Percentiles rank a stretch among this genome's conserved stretches.
These are phyloP conservation scores for Geum urbanum DNA, from an alignment of 306 rosid genomes.

Conservation along the genomic window DNA sequence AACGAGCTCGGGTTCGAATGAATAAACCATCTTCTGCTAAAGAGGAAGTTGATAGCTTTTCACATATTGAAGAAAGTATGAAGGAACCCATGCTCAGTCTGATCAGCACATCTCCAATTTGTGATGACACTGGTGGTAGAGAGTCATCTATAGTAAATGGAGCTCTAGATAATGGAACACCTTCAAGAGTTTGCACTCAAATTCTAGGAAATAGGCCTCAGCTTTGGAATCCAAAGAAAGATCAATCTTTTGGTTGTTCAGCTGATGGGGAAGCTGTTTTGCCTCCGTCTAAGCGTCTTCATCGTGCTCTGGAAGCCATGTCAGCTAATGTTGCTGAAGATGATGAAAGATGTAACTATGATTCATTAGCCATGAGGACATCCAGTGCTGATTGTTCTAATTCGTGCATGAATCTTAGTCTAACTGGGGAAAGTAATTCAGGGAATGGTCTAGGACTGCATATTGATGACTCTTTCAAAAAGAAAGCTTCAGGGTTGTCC, in stretches of 20 bases:
- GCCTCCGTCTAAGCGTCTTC: constrained; percentile 94
- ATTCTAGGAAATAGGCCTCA: constrained; percentile 40
- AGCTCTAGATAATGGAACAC: constrained; percentile 39
- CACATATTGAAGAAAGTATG: constrained; percentile 37
- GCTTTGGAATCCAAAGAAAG: constrained; percentile 49
- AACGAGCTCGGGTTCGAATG: constrained; percentile 95
- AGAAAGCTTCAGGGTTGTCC: constrained; percentile 34
- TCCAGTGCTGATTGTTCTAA: constrained; percentile 29
- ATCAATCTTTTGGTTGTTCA: constrained; percentile 56
- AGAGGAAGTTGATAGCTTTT: constrained; percentile 43
- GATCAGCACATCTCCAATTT: constrained; percentile 35
- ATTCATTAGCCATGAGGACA: constrained; percentile 32
- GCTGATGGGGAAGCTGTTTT: constrained; percentile 83
- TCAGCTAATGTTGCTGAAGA: constrained; percentile 91
- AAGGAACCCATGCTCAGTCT: constrained; percentile 42
- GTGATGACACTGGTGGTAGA: constrained; percentile 45
- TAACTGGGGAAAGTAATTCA: constrained; percentile 30
- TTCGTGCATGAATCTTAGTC: constrained; percentile 31
- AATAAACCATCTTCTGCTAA: constrained; percentile 54
- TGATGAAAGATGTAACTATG: constrained; percentile 40
- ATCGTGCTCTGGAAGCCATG: constrained; percentile 98
- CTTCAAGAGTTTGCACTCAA: constrained; percentile 39
- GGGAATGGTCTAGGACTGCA: constrained; percentile 26
- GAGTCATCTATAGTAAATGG: constrained; percentile 36
- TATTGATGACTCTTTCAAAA: constrained; percentile 28